Evolutionary conservation across 1,139 yeast species (phyloP).

Genomic region (Wickerhamomyces sp.): DNA sequence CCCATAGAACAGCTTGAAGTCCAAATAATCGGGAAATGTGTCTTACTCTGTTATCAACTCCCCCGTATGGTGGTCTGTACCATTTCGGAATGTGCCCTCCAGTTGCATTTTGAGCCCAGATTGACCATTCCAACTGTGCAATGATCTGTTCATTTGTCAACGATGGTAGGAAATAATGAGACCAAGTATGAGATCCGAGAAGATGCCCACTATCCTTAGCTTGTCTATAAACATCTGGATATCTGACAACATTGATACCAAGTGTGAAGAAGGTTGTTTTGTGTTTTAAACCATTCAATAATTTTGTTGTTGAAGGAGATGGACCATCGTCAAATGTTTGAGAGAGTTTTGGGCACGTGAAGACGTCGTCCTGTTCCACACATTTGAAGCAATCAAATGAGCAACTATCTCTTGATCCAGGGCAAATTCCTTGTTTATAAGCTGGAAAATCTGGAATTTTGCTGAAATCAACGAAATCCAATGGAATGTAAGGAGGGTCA

Average conservation of each 20-base stretch:
- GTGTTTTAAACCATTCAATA: constrained; percentile 47
- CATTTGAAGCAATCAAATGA: constrained; percentile 87
- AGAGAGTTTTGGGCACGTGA: constrained; percentile 65
- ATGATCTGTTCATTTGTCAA: constrained; percentile 73
- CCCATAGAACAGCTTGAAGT: constrained; percentile 86
- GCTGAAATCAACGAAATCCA: constrained; percentile 59
- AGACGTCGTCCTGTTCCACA: constrained; percentile 70
- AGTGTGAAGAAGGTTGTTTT: constrained; percentile 78
- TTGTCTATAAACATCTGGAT: constrained; percentile 65
- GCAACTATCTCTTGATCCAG: constrained; percentile 48
- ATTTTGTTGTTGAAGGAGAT: constrained; percentile 57
- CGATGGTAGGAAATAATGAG: constrained; percentile 78
- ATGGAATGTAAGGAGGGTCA: constrained; percentile 82
- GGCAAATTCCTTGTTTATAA: constrained; percentile 61
- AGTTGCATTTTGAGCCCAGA: constrained; percentile 98
- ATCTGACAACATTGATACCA: constrained; percentile 73
- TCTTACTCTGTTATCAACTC: constrained; percentile 80
- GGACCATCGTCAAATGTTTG: constrained; percentile 98
- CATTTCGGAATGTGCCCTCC: constrained; percentile 84
- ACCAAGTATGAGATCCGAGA: constrained; percentile 90
- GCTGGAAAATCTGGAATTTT: constrained; percentile 43
- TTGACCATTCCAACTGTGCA: constrained; percentile 91
- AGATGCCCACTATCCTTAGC: constrained; percentile 64
- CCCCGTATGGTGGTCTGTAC: constrained; percentile 97
- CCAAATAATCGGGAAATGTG: constrained; percentile 80